Evolutionary conservation across 352 stramenopile genomes (phyloP), one percentile per base, ranked within the genome.

Genomic region (Aphanomyces cochlioides): DNA sequence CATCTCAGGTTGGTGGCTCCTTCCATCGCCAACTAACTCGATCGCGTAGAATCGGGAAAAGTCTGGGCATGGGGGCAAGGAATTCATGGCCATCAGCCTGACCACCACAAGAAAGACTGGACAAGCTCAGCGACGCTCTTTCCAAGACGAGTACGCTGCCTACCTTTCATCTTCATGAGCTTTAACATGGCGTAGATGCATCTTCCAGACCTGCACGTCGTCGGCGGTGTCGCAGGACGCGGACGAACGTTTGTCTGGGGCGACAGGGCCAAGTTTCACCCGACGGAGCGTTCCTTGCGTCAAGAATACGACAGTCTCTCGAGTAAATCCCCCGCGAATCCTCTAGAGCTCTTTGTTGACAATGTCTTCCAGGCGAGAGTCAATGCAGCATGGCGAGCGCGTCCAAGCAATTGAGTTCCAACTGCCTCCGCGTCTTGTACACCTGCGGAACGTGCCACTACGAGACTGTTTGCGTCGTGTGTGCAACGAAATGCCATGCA

Each of bases 11-110:
- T 36, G 19, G 47, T 57, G 12, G 4, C 28, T 13, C 12, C 5
- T 28, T 48, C 12, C 54, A n/a, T 37, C 21, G 12, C 21, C 7
- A 70, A 59, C 38, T 4, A 61, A 41, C 28, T 58, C 50, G 2
- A 1, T 5, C 37, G 19, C 3, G 3, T 64, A 70, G 64, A 87
- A 2, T 72, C 50, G 7, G 77, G 74, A 41, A 66, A 85, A 15
- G 69, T 93, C n/a, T 93, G 86, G 84, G 36, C 87, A 7, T 93
- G 86, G 86, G 86, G 86, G 0, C 77, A 90, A 66, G 84, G 86
- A 0, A 74, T 91, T 37, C 84, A 90, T 53, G 83, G 81, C 38
- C 73, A 78, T 12, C 76, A 84, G 36, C 75, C 88, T 2, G 61
- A 82, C 0, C 43, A 80, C 6, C 73, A 76, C 12, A 77, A 41